Evolutionary conservation across 768 basidiomycete species (phyloP).

Genomic region (Pleurotus djamor): DNA sequence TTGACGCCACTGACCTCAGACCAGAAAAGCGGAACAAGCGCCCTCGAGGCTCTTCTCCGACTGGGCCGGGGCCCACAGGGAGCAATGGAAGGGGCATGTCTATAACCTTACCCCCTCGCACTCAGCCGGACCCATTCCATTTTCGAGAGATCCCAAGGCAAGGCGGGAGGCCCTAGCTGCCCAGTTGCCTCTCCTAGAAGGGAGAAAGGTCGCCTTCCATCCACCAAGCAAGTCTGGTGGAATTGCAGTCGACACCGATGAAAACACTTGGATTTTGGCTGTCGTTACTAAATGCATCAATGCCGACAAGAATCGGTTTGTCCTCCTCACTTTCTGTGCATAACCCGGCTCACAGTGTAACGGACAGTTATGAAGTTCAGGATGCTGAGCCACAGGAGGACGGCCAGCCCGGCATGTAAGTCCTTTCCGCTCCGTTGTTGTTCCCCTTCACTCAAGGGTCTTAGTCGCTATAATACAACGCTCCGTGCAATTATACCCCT

Average conservation of each 20-base stretch:
- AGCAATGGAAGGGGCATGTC: slow-evolving; percentile 44
- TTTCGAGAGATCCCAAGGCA: slow-evolving; percentile 65
- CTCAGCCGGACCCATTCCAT: slow-evolving; percentile 58
- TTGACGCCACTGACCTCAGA: not conserved
- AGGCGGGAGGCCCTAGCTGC: slow-evolving; percentile 59
- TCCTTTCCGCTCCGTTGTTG: not conserved
- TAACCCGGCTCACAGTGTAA: not conserved
- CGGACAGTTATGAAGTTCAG: slow-evolving; percentile 76
- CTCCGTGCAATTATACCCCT: slow-evolving; percentile 74
- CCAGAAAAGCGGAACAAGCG: slow-evolving; percentile 79
- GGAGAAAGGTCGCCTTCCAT: slow-evolving; percentile 82
- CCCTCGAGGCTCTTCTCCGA: slow-evolving; percentile 67
- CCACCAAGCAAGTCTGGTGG: slow-evolving; percentile 54
- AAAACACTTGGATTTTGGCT: slow-evolving; percentile 77
- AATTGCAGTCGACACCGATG: slow-evolving; percentile 39
- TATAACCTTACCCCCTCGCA: slow-evolving; percentile 51
- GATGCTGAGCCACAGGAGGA: slow-evolving; percentile 85
- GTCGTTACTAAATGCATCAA: slow-evolving; percentile 69
- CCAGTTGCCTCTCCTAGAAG: slow-evolving; percentile 68
- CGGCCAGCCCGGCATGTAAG: slow-evolving; percentile 64
- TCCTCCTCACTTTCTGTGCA: not conserved
- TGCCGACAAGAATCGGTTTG: slow-evolving; percentile 68
- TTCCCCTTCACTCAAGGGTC: slow-evolving; percentile 6
- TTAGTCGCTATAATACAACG: slow-evolving; percentile 67
- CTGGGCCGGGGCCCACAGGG: slow-evolving; percentile 32